A percentile compares a stretch with the other conserved stretches of the same genome.
Evolutionary conservation across 140 eudicot species (phyloP).

Genomic region (Ambrosia hybrid): DNA sequence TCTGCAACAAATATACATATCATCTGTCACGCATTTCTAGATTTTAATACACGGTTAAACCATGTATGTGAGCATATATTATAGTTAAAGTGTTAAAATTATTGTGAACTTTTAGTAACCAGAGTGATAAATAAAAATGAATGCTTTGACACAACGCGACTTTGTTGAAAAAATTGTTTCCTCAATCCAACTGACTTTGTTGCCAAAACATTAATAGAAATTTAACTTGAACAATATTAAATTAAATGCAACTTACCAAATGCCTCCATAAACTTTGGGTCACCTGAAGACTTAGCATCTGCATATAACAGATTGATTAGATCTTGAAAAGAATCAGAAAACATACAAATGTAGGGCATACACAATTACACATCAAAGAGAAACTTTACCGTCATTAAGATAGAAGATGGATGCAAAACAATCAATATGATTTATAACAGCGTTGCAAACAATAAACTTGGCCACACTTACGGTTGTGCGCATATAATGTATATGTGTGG

Average conservation of each 20-base stretch:
- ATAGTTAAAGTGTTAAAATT: no score
- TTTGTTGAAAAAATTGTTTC: no score
- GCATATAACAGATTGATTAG: conserved; percentile 24
- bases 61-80: no score
- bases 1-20: conserved; percentile 48
- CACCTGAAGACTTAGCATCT: conserved; percentile 85
- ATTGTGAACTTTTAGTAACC: no score
- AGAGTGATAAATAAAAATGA: no score
- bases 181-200: no score
- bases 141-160: no score
- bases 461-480: no score
- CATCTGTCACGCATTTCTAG: conserved; percentile 21
- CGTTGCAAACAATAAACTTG: conserved; percentile 10
- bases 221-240: conserved; percentile 8
- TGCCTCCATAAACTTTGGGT: conserved; percentile 88
- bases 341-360: conserved; percentile 1
- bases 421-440: neutral
- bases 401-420: neutral
- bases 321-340: conserved; percentile 13
- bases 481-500: no score
- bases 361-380: neutral
- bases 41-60: no score
- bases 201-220: no score
- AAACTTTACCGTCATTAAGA: neutral
- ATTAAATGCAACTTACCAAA: conserved; percentile 53